Percentiles rank a stretch among this genome's conserved stretches.
Conservation (phyloP, 495 filamentous ascomycete genomes). For the Aspergillus indologenus region DNA sequence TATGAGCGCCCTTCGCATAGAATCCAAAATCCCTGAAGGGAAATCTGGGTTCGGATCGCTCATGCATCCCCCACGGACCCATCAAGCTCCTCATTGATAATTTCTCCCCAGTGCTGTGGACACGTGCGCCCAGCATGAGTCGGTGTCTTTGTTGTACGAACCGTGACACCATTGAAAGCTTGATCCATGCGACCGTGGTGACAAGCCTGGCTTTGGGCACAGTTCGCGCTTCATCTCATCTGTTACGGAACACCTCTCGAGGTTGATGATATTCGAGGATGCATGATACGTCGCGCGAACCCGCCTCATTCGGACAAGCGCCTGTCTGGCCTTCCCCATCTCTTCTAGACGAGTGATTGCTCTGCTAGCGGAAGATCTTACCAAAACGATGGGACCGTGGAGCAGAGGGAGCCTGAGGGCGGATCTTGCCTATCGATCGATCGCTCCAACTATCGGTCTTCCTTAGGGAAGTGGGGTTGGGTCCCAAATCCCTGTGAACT, state of each 20-base stretch:
- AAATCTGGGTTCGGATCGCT: not conserved
- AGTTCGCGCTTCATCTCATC: no score
- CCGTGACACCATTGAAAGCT: not conserved
- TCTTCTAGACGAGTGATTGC: not conserved
- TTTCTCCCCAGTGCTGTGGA: not conserved
- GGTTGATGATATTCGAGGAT: not conserved
- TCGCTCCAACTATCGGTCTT: slow-evolving; percentile 19
- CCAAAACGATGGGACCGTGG: slow-evolving; percentile 10
- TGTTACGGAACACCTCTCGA: no score
- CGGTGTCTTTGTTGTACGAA: no score
- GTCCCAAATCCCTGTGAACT: not conserved
- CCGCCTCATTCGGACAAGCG: not conserved
- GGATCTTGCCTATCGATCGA: slow-evolving; percentile 17
- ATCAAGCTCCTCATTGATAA: not conserved
- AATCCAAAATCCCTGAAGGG: not conserved
- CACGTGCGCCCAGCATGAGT: no score
- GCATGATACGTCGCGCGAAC: not conserved
- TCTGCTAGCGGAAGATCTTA: slow-evolving; percentile 13
- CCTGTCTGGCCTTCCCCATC: not conserved
- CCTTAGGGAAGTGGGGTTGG: not conserved
- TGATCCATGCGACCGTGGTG: not conserved
- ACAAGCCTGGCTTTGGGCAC: not conserved
- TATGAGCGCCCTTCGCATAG: no score
- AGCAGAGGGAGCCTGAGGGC: not conserved
- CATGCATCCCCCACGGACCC: not conserved